These are phyloP conservation scores for Silene latifolia DNA, from an alignment of 148 eudicot species.

Conservation along the genomic window DNA sequence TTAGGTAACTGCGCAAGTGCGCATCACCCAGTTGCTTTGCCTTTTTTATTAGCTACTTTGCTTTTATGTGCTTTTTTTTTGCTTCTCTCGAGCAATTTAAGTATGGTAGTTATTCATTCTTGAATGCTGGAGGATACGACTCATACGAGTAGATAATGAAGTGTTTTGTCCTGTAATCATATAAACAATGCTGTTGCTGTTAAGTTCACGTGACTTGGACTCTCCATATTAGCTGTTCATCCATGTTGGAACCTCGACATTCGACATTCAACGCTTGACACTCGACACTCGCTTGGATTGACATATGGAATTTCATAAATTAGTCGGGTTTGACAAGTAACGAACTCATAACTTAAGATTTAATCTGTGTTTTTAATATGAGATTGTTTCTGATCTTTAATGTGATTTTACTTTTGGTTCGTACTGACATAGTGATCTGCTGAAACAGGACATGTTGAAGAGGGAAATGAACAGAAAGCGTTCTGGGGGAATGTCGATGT, in stretches of 20 bases:
- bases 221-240: background rate
- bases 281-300: too few relatives aligned
- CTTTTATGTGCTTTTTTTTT: background rate
- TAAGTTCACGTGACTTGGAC: background rate
- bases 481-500: constrained; percentile 39
- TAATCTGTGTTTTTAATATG: too few relatives aligned
- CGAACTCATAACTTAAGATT: background rate
- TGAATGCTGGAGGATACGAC: background rate
- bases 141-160: background rate
- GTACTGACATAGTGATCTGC: constrained; percentile 2
- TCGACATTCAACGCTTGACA: background rate
- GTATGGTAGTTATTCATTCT: background rate
- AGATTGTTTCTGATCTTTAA: background rate
- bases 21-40: background rate
- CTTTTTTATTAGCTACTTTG: background rate
- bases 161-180: background rate
- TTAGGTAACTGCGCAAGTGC: background rate
- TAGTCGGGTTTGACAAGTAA: background rate
- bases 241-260: too few relatives aligned
- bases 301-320: too few relatives aligned
- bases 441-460: constrained; percentile 36
- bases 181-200: background rate
- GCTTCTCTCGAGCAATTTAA: background rate
- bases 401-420: background rate
- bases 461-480: constrained; percentile 34